Percentiles rank a stretch among this genome's conserved stretches.
Conservation (phyloP, 306 rosid genomes). For the Pyrus pyrifolia region DNA sequence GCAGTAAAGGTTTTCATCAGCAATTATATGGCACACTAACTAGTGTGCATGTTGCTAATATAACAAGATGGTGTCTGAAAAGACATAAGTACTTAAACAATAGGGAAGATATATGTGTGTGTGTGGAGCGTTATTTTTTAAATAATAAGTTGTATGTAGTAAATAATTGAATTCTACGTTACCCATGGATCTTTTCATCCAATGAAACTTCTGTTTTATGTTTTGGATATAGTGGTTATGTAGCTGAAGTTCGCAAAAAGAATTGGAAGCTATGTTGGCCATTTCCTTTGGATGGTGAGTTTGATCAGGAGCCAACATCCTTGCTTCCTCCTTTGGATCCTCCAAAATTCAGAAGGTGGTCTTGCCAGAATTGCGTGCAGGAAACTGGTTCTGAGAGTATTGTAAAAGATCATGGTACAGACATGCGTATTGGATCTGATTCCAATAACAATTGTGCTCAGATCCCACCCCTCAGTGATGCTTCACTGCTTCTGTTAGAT, state of each 20-base stretch:
- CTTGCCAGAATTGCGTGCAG: slow-evolving; percentile 39
- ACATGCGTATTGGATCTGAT: slow-evolving; percentile 22
- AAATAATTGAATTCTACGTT: slow-evolving; percentile 13
- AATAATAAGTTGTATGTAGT: not conserved
- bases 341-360: slow-evolving; percentile 53
- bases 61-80: not conserved
- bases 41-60: not conserved
- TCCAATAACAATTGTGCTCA: slow-evolving; percentile 25
- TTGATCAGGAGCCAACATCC: slow-evolving; percentile 35
- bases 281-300: slow-evolving; percentile 43
- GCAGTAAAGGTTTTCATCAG: not conserved
- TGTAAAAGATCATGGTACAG: slow-evolving; percentile 21
- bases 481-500: slow-evolving; percentile 31
- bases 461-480: slow-evolving; percentile 4
- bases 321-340: slow-evolving; percentile 48
- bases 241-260: slow-evolving; percentile 66
- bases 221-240: slow-evolving; percentile 65
- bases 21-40: not conserved
- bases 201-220: not conserved
- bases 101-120: not conserved
- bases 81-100: not conserved
- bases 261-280: slow-evolving; percentile 89
- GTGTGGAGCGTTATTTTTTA: not conserved
- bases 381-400: slow-evolving; percentile 34
- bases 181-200: slow-evolving; percentile 1